Conservation (phyloP, 2,329 filamentous ascomycete species). For the Exophiala xenobiotica region DNA sequence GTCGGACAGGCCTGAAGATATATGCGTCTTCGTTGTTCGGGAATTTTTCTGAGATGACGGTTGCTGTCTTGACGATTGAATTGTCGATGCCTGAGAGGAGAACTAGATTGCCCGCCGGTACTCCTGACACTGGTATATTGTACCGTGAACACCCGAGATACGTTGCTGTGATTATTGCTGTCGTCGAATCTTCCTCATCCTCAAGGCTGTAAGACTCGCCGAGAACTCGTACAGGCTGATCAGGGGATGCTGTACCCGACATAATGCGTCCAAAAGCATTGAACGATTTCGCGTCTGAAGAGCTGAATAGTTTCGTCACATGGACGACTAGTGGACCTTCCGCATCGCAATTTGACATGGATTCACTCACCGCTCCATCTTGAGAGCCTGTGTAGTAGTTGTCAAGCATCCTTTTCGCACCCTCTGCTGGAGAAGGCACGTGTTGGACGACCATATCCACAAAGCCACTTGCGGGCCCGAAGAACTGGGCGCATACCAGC, state of each 20-base stretch:
- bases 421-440: conserved; percentile 80
- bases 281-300: conserved; percentile 85
- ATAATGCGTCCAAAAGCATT: conserved; percentile 87
- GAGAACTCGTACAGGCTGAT: conserved; percentile 81
- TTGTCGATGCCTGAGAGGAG: conserved; percentile 93
- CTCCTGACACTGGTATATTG: conserved; percentile 84
- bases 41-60: conserved; percentile 75
- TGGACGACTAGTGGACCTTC: conserved; percentile 91
- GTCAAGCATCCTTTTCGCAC: conserved; percentile 72
- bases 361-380: conserved; percentile 74
- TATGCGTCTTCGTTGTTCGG: conserved; percentile 89
- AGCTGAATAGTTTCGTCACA: conserved; percentile 89
- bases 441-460: conserved; percentile 94
- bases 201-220: conserved; percentile 95
- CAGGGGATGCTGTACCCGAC: conserved; percentile 83
- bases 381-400: conserved; percentile 89
- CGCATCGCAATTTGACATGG: conserved; percentile 80
- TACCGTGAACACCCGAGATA: conserved; percentile 92
- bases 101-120: conserved; percentile 91
- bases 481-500: conserved; percentile 91
- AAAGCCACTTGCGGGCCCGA: conserved; percentile 83
- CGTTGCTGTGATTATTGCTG: conserved; percentile 78
- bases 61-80: conserved; percentile 96
- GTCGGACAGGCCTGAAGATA: conserved; percentile 88
- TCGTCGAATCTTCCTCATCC: conserved; percentile 95